Base-by-base conservation (phyloP, 2,329 filamentous ascomycete species). In the Sclerotinia borealis region DNA sequence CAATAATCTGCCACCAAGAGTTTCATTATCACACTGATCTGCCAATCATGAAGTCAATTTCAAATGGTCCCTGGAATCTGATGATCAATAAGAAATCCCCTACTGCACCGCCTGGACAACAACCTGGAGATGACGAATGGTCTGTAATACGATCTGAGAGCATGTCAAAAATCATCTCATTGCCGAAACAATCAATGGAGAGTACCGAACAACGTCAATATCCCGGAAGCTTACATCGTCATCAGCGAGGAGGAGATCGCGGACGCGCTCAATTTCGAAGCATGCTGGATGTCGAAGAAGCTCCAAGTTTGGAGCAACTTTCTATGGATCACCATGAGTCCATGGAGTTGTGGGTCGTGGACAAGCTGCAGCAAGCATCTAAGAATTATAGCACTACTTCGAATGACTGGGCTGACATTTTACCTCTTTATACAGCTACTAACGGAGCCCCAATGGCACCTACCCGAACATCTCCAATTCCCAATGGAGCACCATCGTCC, bases 251-350 rank as follows among this genome's bases (percentile, higher is more conserved):
- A 34, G 65, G 66, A 61, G 70, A 54, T 71, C 49, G 64, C 70
- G 31, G 69, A 31, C 37, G 52, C 74, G 62, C 72, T 71, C 45
- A 76, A 76, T 82, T 79, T 67, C 78, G 79, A 64, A 85, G 81
- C 72, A 82, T 85, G 82, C 75, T 84, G 25, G 79, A 82, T 51
- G 75, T 84, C 22, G 81, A 82, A 50, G 77, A 78, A 34, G 77
- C 79, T 2, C 80, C 81, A 15, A 80, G 47, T 61, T 61, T 72
- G 15, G 59, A 64, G 6, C 65, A 68, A 10, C 67, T 74, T 45
- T 37, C 59, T 5, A 50, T 70, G n/a, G 58, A 64, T 5, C 36
- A 63, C 34, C 60, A 68, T 55, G 70, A 70, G 36, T 73, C 71
- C 2, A 70, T 72, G 68, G 71, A 72, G 63, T 64, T 69, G 22